These are phyloP conservation scores for Fraxinus paxiana DNA, from an alignment of 305 asterid species.

Conservation along the genomic window DNA sequence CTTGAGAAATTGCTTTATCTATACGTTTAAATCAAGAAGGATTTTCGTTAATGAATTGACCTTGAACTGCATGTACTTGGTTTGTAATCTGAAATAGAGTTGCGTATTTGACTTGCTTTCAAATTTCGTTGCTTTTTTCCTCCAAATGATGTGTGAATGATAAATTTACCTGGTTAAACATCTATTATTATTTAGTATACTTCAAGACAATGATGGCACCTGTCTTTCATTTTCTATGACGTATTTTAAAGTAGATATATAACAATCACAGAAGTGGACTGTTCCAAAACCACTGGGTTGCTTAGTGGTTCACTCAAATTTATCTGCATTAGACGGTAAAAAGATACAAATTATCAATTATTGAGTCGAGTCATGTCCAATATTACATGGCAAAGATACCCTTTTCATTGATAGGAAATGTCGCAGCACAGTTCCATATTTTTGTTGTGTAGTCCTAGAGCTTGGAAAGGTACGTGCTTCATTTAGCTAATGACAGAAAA, in stretches of 20 bases:
- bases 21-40: conserved; percentile 13
- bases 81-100: conserved; percentile 6
- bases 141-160: neutral
- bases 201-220: conserved; percentile 22
- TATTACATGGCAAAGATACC: neutral
- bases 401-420: neutral
- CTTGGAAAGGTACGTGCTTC: conserved; percentile 3
- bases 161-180: conserved; percentile 42
- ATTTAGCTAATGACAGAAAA: conserved; percentile 14
- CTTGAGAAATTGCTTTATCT: conserved; percentile 7
- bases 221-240: conserved; percentile 3
- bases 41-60: conserved; percentile 12
- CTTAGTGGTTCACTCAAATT: conserved; percentile 15
- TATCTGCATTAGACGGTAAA: neutral
- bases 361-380: neutral
- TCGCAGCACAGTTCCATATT: neutral
- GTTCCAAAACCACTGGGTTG: conserved; percentile 21
- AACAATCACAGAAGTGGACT: conserved; percentile 26
- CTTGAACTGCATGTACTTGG: neutral
- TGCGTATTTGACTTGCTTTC: conserved; percentile 3
- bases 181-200: conserved; percentile 20
- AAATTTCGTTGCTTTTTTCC: neutral
- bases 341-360: neutral
- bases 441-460: neutral
- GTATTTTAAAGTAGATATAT: conserved; percentile 10